Percentiles rank a stretch among this genome's conserved stretches.
Evolutionary conservation across 2,329 filamentous ascomycete genomes (phyloP).

Genomic region (Cladophialophora bantiana): DNA sequence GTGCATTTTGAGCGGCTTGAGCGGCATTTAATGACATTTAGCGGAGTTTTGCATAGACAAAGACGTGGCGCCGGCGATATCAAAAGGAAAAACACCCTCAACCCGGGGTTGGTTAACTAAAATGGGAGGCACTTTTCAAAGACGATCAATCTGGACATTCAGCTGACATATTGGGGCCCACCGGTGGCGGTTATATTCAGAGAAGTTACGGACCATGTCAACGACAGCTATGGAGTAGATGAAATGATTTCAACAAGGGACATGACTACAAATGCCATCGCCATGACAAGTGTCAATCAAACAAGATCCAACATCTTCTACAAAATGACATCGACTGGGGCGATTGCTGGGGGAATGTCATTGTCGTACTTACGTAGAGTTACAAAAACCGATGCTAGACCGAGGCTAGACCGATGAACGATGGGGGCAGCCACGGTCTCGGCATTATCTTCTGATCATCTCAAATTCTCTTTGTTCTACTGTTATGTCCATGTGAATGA

Average conservation of each 20-base stretch:
- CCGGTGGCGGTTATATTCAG: slow-evolving; percentile 3
- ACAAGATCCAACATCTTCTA: slow-evolving; percentile 23
- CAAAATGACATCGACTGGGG: slow-evolving; percentile 6
- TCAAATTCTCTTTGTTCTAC: not conserved
- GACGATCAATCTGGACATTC: not conserved
- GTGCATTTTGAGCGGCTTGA: slow-evolving; percentile 26
- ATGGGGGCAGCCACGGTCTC: not conserved
- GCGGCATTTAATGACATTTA: slow-evolving; percentile 25
- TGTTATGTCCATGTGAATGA: not conserved
- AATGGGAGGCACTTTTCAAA: slow-evolving; percentile 1
- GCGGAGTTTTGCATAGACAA: slow-evolving; percentile 27
- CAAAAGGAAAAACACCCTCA: slow-evolving; percentile 4
- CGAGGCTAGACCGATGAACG: not conserved
- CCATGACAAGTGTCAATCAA: slow-evolving; percentile 19
- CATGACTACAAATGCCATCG: not conserved
- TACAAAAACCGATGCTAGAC: too few relatives aligned
- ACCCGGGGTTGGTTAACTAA: slow-evolving; percentile 6
- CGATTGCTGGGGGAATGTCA: not conserved
- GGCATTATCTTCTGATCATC: not conserved
- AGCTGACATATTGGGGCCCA: not conserved
- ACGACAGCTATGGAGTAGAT: slow-evolving; percentile 12
- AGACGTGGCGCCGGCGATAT: slow-evolving; percentile 6
- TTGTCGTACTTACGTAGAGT: not conserved
- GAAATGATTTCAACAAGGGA: slow-evolving; percentile 16
- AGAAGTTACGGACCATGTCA: not conserved